Evolutionary conservation across 345 rosid species (phyloP).

Genomic region (Microcos paniculata): DNA sequence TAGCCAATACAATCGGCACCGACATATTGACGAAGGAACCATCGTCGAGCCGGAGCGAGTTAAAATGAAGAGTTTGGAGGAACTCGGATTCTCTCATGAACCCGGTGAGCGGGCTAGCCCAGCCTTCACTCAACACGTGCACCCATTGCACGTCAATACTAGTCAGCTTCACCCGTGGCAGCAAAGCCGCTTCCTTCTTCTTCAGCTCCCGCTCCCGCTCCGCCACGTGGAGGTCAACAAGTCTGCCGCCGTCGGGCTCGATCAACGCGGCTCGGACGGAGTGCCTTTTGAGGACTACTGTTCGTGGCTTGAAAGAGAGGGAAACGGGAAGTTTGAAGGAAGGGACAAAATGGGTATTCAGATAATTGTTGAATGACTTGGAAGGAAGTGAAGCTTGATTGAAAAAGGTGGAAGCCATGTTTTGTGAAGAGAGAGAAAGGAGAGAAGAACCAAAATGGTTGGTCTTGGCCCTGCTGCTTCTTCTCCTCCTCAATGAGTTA

Average conservation of each 20-base stretch:
- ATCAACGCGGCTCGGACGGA: conserved; percentile 54
- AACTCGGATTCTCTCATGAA: conserved; percentile 99
- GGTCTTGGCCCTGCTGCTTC: background rate
- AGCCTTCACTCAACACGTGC: conserved; percentile 97
- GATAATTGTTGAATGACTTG: conserved; percentile 44
- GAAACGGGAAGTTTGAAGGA: conserved; percentile 33
- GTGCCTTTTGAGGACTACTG: conserved; percentile 17
- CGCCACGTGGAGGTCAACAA: conserved; percentile 64
- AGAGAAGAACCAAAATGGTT: conserved; percentile 8
- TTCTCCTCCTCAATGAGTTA: background rate
- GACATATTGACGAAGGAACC: conserved; percentile 98
- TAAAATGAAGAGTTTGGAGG: conserved; percentile 99
- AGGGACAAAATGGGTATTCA: conserved; percentile 38
- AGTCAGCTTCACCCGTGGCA: conserved; percentile 69
- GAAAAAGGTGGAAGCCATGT: conserved; percentile 60
- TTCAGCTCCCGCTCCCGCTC: conserved; percentile 53
- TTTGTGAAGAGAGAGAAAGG: background rate
- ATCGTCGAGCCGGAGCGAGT: conserved; percentile 84
- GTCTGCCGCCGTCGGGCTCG: conserved; percentile 88
- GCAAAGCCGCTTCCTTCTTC: conserved; percentile 54
- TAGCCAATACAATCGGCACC: conserved; percentile 86
- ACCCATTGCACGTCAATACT: conserved; percentile 84
- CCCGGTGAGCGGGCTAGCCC: conserved; percentile 96
- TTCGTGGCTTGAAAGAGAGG: conserved; percentile 13
- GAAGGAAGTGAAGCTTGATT: conserved; percentile 35